phyloP scores from a whole-genome alignment of 345 rosid genomes.

The Anastatica hierochuntica region DNA sequence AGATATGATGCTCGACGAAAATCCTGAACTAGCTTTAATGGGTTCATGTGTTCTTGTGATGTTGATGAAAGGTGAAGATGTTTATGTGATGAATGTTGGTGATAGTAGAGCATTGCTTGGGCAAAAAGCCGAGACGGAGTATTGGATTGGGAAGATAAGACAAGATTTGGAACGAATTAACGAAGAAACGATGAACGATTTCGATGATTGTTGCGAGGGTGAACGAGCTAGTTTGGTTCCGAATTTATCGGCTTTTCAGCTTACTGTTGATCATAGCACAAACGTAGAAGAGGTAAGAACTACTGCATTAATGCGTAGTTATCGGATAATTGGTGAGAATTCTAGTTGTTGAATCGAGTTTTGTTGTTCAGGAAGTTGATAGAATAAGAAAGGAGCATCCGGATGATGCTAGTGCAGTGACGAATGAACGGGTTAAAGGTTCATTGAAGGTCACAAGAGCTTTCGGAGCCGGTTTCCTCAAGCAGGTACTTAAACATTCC shows the following conservation, averaged over 20 bases:
- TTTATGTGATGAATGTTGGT: constrained; percentile 90
- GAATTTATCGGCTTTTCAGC: constrained; percentile 52
- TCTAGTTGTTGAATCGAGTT: background rate
- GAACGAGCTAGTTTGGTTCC: constrained; percentile 29
- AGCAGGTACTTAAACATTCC: constrained; percentile 48
- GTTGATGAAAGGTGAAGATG: constrained; percentile 96
- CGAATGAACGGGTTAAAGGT: constrained; percentile 89
- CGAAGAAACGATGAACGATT: constrained; percentile 81
- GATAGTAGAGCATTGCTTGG: constrained; percentile 92
- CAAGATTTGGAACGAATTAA: constrained; percentile 87
- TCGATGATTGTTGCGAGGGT: constrained; percentile 32
- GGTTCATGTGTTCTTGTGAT: constrained; percentile 92
- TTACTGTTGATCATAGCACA: constrained; percentile 85
- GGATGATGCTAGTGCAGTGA: constrained; percentile 59
- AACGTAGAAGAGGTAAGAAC: constrained; percentile 61
- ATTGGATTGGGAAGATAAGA: constrained; percentile 53
- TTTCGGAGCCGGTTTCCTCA: constrained; percentile 95
- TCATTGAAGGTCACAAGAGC: constrained; percentile 94
- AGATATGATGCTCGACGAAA: constrained; percentile 74
- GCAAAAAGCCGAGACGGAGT: constrained; percentile 59
- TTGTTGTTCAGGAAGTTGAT: constrained; percentile 60
- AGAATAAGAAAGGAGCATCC: constrained; percentile 76
- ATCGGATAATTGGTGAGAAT: background rate
- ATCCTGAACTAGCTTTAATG: constrained; percentile 90
- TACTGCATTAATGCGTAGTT: background rate